Conservation (phyloP, 1,284 basidiomycete species). For the Sanghuangporus baumii region DNA sequence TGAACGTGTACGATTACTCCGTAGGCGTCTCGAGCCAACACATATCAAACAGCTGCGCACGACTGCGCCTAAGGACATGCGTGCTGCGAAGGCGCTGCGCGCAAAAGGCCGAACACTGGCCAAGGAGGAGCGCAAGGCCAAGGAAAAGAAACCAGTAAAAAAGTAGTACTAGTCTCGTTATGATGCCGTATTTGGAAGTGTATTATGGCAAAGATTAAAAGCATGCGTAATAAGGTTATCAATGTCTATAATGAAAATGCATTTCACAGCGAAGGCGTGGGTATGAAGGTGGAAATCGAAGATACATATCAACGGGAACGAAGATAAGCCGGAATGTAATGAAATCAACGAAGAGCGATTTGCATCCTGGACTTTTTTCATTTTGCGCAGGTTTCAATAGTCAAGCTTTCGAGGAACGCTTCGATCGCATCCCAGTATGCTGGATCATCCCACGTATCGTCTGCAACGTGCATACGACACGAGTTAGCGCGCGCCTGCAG, state of each 20-base stretch:
- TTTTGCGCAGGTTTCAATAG: conserved; percentile 2
- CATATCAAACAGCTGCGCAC: conserved; percentile 86
- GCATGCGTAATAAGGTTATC: not conserved
- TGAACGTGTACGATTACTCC: not conserved
- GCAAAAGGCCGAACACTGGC: conserved; percentile 48
- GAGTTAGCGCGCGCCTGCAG: not conserved
- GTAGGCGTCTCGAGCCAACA: conserved; percentile 50
- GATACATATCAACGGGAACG: not conserved
- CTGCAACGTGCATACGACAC: conserved; percentile 17
- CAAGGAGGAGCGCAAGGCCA: conserved; percentile 34
- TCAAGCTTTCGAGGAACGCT: conserved; percentile 28
- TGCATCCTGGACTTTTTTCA: not conserved
- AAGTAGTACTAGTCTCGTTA: not conserved
- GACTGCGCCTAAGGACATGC: conserved; percentile 75
- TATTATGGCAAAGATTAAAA: not conserved
- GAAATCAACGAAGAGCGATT: not conserved
- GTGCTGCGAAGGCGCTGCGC: conserved; percentile 60
- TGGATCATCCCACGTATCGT: conserved; percentile 37
- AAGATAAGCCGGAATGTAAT: not conserved
- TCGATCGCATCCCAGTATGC: conserved; percentile 37
- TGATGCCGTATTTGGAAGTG: not conserved
- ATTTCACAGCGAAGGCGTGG: not conserved
- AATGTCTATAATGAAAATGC: not conserved
- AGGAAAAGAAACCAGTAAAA: conserved; percentile 4
- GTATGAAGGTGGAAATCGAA: not conserved